Percentiles rank a stretch among this genome's conserved stretches.
Conservation (phyloP, 306 rosid species). For the Quercus parvula region DNA sequence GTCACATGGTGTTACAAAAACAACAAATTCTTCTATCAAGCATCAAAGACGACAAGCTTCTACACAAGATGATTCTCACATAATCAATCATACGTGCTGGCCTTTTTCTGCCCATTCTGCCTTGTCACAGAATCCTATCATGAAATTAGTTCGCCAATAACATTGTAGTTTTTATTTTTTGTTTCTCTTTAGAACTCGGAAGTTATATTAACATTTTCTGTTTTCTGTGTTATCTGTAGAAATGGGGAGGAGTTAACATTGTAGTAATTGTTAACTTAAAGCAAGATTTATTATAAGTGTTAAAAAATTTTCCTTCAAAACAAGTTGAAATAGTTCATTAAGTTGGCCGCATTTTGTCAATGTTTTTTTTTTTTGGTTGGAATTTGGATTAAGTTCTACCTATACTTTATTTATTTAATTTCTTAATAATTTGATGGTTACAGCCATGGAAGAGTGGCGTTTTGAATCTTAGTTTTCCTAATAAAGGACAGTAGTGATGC, state of each 20-base stretch:
- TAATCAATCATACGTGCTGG: neutral
- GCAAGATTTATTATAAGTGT: neutral
- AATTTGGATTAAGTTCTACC: neutral
- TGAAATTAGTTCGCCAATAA: neutral
- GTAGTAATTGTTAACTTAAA: neutral
- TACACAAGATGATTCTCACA: neutral
- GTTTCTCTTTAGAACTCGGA: neutral
- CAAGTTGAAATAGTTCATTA: too few relatives aligned
- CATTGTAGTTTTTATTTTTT: neutral
- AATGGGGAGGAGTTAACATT: too few relatives aligned
- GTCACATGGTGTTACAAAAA: neutral
- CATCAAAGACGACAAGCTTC: neutral
- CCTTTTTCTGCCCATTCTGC: neutral
- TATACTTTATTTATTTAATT: too few relatives aligned
- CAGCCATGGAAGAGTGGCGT: too few relatives aligned
- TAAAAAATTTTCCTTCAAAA: neutral
- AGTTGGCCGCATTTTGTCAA: neutral
- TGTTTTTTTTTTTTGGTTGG: neutral
- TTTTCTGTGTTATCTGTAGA: neutral
- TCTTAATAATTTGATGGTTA: too few relatives aligned
- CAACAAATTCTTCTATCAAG: neutral
- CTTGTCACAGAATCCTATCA: neutral
- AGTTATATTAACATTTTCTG: neutral
- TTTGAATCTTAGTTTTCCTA: too few relatives aligned
- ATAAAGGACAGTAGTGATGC: too few relatives aligned